A percentile compares a stretch with the other conserved stretches of the same genome.
Evolutionary conservation across 108 stramenopile genomes (phyloP).

Genomic region (Stephanodiscus triporus): DNA sequence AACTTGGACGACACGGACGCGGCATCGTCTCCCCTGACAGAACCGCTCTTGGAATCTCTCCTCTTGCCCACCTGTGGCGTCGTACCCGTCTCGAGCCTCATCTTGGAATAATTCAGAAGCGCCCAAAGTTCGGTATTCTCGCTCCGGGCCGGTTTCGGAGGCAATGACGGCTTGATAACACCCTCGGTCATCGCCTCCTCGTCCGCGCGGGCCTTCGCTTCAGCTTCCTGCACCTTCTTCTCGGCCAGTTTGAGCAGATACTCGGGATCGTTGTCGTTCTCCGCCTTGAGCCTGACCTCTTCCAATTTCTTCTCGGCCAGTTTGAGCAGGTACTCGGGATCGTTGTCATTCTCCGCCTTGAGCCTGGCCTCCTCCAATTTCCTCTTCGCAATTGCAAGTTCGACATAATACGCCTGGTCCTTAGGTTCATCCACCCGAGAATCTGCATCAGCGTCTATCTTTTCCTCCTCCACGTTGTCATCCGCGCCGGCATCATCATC

Average conservation of each 20-base stretch:
- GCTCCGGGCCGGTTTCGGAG: constrained; percentile 29
- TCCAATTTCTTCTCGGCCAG: constrained; percentile 24
- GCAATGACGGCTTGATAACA: constrained; percentile 32
- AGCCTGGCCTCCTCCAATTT: constrained; percentile 12
- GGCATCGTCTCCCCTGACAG: constrained; percentile 22
- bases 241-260: constrained; percentile 32
- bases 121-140: constrained; percentile 54
- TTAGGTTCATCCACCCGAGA: background rate
- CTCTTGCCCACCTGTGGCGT: constrained; percentile 45
- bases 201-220: constrained; percentile 40
- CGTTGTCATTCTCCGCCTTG: constrained; percentile 6
- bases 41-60: constrained; percentile 10
- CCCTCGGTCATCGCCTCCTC: constrained; percentile 25
- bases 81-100: constrained; percentile 40
- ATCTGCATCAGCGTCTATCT: background rate
- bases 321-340: constrained; percentile 26
- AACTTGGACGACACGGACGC: constrained; percentile 36
- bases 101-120: constrained; percentile 50
- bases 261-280: constrained; percentile 13
- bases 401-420: constrained; percentile 2
- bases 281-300: constrained; percentile 10
- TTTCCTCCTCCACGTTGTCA: background rate
- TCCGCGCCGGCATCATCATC: background rate
- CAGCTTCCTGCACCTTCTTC: constrained; percentile 40
- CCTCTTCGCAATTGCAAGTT: constrained; percentile 23